phyloP scores from a whole-genome alignment of 1,284 basidiomycete genomes.

The Paramarasmius palmivorus region DNA sequence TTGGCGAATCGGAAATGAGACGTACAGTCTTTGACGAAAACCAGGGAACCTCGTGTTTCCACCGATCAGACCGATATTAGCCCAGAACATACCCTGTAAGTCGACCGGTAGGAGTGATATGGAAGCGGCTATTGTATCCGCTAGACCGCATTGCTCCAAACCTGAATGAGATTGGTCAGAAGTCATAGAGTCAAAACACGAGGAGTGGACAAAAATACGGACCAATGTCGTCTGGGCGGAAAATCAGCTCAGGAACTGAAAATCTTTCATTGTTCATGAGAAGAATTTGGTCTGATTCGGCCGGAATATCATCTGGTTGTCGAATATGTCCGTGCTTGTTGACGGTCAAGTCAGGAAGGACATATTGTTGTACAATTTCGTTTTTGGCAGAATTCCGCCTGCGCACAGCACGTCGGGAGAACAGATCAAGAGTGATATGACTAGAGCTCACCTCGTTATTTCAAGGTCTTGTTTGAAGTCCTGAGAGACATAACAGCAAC shows the following conservation, averaged over 20 bases:
- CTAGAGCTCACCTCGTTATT: conserved; percentile 65
- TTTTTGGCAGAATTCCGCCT: conserved; percentile 56
- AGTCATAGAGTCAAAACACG: conserved; percentile 9
- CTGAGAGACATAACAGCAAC: conserved; percentile 84
- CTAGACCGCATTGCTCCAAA: conserved; percentile 78
- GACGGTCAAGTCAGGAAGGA: conserved; percentile 84
- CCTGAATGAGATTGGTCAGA: conserved; percentile 44
- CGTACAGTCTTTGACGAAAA: conserved; percentile 76
- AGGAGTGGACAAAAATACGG: conserved; percentile 23
- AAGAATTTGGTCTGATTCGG: conserved; percentile 77
- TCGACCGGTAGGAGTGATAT: conserved; percentile 77
- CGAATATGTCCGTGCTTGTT: conserved; percentile 73
- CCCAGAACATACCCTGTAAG: conserved; percentile 90
- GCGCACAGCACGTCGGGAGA: conserved; percentile 13
- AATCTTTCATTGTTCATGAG: conserved; percentile 90
- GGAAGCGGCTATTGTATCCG: conserved; percentile 72
- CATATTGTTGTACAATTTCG: conserved; percentile 81
- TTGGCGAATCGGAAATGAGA: conserved; percentile 10
- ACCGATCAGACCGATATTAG: conserved; percentile 88
- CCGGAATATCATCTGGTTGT: conserved; percentile 47
- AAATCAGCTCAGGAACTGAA: conserved; percentile 85
- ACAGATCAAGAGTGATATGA: conserved; percentile 13
- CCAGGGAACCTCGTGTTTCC: conserved; percentile 79
- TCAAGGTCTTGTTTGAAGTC: conserved; percentile 78
- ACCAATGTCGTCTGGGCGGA: conserved; percentile 89